phyloP scores from a whole-genome alignment of 163 green algal species.

The Scenedesmus sp. region DNA sequence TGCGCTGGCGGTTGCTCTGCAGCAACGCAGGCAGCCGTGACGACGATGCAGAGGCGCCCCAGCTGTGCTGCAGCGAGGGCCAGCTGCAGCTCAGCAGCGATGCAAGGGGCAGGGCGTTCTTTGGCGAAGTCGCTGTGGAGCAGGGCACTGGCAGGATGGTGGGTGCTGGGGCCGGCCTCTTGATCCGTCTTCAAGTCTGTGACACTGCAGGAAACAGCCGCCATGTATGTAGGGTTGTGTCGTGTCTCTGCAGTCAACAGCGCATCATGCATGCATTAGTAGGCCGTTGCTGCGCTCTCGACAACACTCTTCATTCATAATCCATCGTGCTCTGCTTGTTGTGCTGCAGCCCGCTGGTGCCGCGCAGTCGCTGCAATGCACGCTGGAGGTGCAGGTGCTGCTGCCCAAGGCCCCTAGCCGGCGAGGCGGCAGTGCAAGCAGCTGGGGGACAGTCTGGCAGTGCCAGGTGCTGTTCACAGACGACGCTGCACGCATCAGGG shows the following conservation, averaged over 20 bases:
- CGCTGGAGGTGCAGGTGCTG: conserved; percentile 51
- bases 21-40: not conserved
- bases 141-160: conserved; percentile 69
- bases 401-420: conserved; percentile 40
- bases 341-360: not conserved
- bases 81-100: conserved; percentile 61
- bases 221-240: too few relatives aligned
- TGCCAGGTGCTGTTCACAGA: conserved; percentile 78
- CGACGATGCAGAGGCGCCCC: conserved; percentile 30
- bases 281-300: too few relatives aligned
- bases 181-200: not conserved
- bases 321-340: not conserved
- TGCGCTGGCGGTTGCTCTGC: conserved; percentile 52
- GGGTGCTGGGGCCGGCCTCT: not conserved
- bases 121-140: conserved; percentile 70
- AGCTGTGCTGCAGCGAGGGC: conserved; percentile 44
- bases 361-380: conserved; percentile 23
- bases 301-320: too few relatives aligned
- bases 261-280: too few relatives aligned
- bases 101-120: conserved; percentile 66
- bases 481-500: conserved; percentile 65
- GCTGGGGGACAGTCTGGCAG: conserved; percentile 57
- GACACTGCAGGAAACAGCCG: too few relatives aligned
- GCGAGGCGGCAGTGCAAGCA: not conserved
- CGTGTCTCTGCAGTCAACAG: too few relatives aligned